These are phyloP conservation scores for Achlya hypogyna DNA, from an alignment of 352 stramenopile species.

Conservation along the genomic window DNA sequence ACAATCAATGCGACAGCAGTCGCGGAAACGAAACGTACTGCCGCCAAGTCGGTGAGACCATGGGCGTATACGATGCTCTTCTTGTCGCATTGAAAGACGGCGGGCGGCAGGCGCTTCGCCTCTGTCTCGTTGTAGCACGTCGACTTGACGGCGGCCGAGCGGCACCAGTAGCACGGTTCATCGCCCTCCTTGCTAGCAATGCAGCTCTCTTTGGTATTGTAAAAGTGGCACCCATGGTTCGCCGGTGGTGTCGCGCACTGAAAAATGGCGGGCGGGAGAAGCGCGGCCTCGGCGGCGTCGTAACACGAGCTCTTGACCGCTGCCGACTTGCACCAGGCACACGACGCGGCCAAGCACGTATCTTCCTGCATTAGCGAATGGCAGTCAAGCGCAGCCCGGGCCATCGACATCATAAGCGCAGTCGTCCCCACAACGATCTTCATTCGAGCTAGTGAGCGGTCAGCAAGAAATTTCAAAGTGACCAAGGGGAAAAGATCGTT, in stretches of 20 bases:
- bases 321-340: slow-evolving; percentile 61
- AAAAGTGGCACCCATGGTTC: slow-evolving; percentile 33
- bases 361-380: slow-evolving; percentile 40
- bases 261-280: slow-evolving; percentile 60
- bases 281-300: slow-evolving; percentile 49
- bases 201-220: slow-evolving; percentile 40
- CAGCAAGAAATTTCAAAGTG: neutral
- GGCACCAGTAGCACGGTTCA: slow-evolving; percentile 59
- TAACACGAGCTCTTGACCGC: slow-evolving; percentile 75
- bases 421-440: neutral
- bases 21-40: too few relatives aligned
- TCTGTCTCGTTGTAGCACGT: slow-evolving; percentile 66
- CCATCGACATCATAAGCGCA: neutral
- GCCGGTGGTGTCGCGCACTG: slow-evolving; percentile 27
- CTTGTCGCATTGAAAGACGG: slow-evolving; percentile 67
- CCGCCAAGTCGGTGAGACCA: neutral
- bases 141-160: slow-evolving; percentile 63
- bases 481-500: neutral
- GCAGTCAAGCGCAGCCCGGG: slow-evolving; percentile 22
- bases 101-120: slow-evolving; percentile 45
- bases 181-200: slow-evolving; percentile 23
- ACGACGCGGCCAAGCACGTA: slow-evolving; percentile 41
- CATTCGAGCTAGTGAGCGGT: neutral
- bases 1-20: too few relatives aligned
- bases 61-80: neutral